A percentile compares a stretch with the other conserved stretches of the same genome.
Evolutionary conservation across 192 early-diverging fungal genomes (phyloP).

Genomic region (Paraglomus occultum): DNA sequence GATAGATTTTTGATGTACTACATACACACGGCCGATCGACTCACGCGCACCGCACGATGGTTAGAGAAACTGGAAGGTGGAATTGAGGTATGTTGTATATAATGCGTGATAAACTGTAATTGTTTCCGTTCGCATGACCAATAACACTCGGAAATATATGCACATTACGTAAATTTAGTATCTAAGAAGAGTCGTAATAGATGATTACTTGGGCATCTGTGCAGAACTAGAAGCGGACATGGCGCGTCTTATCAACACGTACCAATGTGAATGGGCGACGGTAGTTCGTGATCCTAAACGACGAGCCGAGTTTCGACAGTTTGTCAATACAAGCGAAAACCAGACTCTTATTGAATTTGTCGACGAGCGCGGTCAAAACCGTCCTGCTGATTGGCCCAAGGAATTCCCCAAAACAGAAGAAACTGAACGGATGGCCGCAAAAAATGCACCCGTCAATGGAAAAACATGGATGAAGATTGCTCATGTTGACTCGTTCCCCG

Average conservation of each 20-base stretch:
- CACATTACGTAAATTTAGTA: slow-evolving; percentile 30
- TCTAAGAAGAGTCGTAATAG: slow-evolving; percentile 56
- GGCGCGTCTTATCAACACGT: slow-evolving; percentile 54
- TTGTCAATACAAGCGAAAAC: slow-evolving; percentile 57
- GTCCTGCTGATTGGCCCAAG: slow-evolving; percentile 64
- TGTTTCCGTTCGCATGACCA: too few relatives aligned
- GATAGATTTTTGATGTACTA: slow-evolving; percentile 74
- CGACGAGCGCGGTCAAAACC: slow-evolving; percentile 58
- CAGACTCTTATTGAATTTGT: slow-evolving; percentile 53
- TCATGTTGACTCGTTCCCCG: slow-evolving; percentile 38
- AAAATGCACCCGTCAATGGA: slow-evolving; percentile 1
- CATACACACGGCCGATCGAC: slow-evolving; percentile 61
- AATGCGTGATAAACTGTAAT: background rate
- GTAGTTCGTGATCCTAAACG: slow-evolving; percentile 59
- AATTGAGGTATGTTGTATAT: slow-evolving; percentile 42
- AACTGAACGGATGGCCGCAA: slow-evolving; percentile 24
- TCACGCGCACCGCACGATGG: slow-evolving; percentile 66
- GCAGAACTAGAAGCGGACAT: slow-evolving; percentile 68
- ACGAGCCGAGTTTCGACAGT: slow-evolving; percentile 57
- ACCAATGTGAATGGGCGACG: slow-evolving; percentile 64
- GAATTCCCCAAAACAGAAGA: slow-evolving; percentile 30
- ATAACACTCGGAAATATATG: too few relatives aligned
- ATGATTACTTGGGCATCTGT: slow-evolving; percentile 63
- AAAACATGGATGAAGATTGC: slow-evolving; percentile 44
- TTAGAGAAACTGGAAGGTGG: slow-evolving; percentile 67